Conservation (phyloP, 2,329 filamentous ascomycete species). For the Ciborinia camelliae region DNA sequence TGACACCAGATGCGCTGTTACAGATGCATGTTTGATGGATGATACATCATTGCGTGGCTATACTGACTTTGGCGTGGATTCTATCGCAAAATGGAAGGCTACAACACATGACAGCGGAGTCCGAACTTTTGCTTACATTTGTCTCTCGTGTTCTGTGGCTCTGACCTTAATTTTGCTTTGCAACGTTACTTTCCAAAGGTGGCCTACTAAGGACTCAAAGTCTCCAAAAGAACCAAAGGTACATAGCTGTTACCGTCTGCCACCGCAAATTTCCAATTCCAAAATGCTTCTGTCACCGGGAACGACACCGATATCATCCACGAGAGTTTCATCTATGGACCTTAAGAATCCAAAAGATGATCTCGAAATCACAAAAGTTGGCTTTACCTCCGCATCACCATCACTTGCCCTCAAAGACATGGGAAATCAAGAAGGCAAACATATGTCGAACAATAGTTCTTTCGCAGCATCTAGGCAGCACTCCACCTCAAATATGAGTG, state of each 20-base stretch:
- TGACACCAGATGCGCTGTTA: conserved; percentile 34
- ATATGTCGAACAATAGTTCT: not conserved
- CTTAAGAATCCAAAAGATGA: not conserved
- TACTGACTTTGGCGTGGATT: conserved; percentile 19
- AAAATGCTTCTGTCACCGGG: not conserved
- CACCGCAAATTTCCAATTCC: conserved; percentile 5
- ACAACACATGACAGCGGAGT: conserved; percentile 14
- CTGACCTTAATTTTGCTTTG: conserved; percentile 2
- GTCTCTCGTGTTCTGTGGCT: conserved; percentile 14
- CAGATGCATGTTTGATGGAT: conserved; percentile 38
- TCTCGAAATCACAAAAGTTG: not conserved
- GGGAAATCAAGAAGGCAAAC: not conserved
- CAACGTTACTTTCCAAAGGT: conserved; percentile 8
- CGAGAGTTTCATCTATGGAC: not conserved
- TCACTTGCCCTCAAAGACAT: not conserved
- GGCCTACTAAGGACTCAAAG: conserved; percentile 10
- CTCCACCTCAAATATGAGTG: conserved; percentile 8
- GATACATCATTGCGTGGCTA: conserved; percentile 23
- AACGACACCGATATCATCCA: not conserved
- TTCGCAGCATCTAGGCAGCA: not conserved
- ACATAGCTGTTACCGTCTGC: conserved; percentile 1
- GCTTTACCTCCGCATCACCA: not conserved
- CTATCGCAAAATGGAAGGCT: conserved; percentile 21
- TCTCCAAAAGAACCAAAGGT: conserved; percentile 1
- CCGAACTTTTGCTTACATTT: conserved; percentile 14